Evolutionary conservation across 2,329 filamentous ascomycete genomes (phyloP).

Genomic region (Bipolaris sorokiniana): DNA sequence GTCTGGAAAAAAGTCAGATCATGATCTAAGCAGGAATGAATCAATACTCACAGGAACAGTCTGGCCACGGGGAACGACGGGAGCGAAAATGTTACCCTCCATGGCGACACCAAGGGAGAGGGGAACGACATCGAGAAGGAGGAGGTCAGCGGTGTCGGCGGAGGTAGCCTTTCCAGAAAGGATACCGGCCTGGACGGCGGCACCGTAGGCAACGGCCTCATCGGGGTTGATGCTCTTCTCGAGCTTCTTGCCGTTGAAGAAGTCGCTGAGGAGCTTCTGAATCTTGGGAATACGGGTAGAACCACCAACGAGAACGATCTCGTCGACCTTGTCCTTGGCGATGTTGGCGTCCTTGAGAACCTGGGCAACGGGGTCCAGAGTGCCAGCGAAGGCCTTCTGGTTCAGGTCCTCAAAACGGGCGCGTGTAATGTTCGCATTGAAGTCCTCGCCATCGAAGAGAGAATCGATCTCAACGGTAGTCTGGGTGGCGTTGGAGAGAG

Average conservation of each 20-base stretch:
- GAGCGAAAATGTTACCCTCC: constrained; percentile 99
- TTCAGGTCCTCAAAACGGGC: constrained; percentile 99
- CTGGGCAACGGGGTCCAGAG: constrained; percentile 92
- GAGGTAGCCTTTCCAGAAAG: constrained; percentile 97
- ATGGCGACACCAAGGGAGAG: constrained; percentile 98
- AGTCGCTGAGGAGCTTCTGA: constrained; percentile 98
- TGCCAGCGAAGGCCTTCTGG: constrained; percentile 91
- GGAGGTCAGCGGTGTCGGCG: constrained; percentile 89
- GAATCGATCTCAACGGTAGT: constrained; percentile 99
- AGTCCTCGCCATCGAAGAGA: constrained; percentile 96
- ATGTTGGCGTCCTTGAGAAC: constrained; percentile 91
- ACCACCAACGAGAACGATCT: constrained; percentile 98
- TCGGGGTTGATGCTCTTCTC: constrained; percentile 99
- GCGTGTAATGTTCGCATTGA: constrained; percentile 96
- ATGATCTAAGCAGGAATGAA: not conserved
- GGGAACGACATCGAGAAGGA: constrained; percentile 94
- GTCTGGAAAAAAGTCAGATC: constrained; percentile 6
- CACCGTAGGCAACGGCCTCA: constrained; percentile 98
- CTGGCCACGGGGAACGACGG: constrained; percentile 73
- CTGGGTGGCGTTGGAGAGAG: constrained; percentile 94
- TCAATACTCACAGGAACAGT: constrained; percentile 59
- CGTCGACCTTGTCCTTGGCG: constrained; percentile 90
- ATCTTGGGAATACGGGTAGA: constrained; percentile 98
- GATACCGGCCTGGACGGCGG: constrained; percentile 97
- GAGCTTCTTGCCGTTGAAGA: constrained; percentile 99